These are phyloP conservation scores for Fusarium armeniacum DNA, from an alignment of 2,329 filamentous ascomycete genomes.

Conservation along the genomic window DNA sequence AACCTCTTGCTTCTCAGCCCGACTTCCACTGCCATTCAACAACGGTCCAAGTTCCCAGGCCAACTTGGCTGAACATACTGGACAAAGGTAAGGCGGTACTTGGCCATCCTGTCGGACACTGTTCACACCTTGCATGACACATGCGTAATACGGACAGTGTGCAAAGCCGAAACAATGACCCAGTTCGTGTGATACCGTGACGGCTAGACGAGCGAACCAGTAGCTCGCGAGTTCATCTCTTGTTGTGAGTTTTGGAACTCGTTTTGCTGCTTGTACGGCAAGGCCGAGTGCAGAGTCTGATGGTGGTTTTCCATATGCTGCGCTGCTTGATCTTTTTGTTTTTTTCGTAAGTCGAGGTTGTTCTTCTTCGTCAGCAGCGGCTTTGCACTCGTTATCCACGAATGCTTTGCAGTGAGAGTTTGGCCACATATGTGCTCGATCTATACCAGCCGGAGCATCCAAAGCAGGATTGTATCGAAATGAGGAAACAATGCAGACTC, in stretches of 20 bases:
- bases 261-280: constrained; percentile 53
- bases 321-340: constrained; percentile 3
- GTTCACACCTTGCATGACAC: constrained; percentile 73
- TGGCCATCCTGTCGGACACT: constrained; percentile 69
- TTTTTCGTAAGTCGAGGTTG: not conserved
- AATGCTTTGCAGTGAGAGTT: constrained; percentile 71
- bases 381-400: constrained; percentile 57
- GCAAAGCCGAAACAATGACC: constrained; percentile 76
- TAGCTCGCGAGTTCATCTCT: constrained; percentile 55
- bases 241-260: constrained; percentile 42
- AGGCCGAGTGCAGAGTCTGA: constrained; percentile 50
- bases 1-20: constrained; percentile 13
- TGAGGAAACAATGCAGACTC: constrained; percentile 72
- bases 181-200: constrained; percentile 74
- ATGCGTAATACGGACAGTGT: constrained; percentile 76
- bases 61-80: constrained; percentile 70
- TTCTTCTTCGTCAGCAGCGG: not conserved
- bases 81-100: constrained; percentile 75
- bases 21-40: constrained; percentile 38
- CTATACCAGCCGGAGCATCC: constrained; percentile 55
- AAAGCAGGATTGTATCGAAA: constrained; percentile 72
- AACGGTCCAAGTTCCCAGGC: constrained; percentile 38
- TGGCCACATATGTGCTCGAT: constrained; percentile 73
- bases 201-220: constrained; percentile 71
- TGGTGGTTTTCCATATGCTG: not conserved